Evolutionary conservation across 163 green algal genomes (phyloP), one percentile per base, ranked within the genome.

Genomic region (Volvox carteri): DNA sequence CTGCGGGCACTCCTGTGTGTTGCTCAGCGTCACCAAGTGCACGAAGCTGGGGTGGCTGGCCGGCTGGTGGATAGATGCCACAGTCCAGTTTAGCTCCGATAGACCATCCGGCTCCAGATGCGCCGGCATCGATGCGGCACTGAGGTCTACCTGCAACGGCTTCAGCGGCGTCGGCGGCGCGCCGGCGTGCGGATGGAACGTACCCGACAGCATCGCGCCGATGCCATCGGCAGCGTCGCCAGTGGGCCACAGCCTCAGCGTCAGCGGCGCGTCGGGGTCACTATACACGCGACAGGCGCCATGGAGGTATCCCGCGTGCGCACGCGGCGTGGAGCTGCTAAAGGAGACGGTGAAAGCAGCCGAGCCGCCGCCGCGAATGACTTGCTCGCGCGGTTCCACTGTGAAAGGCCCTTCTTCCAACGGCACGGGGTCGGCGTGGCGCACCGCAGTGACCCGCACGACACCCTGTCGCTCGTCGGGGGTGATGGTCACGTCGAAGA

Each of bases 71-170:
- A 72, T 93, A 65, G 65, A 88, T 12, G 75, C 81, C 65, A 91
- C 92, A 2, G 65, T 52, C 62, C 90, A 94, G 0, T 25, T 0
- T 25, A 96, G 79, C 28, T 90, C 75, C n/a, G 50, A 60, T 30
- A 81, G 23, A 7, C 72, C 90, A 46, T 94, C 93, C 21, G 92
- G 91, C 78, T 94, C 91, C 37, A 96, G 81, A 0, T 68, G 46
- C 9, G 81, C 83, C 18, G 76, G 56, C 44, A 92, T 33, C 19
- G 60, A 62, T 1, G 33, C 42, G n/a, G 91, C 91, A 4, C n/a
- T 60, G 30, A 95, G 83, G 77, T 92, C 78, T 28, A 95, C 90
- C 4, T 88, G 86, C 39, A 95, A 90, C 12, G 90, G 89, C 85
- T 91, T 86, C 77, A 94, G 86, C 65, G 88, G 91, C 35, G 80